Percentiles rank a stretch among this genome's conserved stretches.
These are phyloP conservation scores for Jatropha curcas DNA, from an alignment of 345 rosid species.

Conservation along the genomic window DNA sequence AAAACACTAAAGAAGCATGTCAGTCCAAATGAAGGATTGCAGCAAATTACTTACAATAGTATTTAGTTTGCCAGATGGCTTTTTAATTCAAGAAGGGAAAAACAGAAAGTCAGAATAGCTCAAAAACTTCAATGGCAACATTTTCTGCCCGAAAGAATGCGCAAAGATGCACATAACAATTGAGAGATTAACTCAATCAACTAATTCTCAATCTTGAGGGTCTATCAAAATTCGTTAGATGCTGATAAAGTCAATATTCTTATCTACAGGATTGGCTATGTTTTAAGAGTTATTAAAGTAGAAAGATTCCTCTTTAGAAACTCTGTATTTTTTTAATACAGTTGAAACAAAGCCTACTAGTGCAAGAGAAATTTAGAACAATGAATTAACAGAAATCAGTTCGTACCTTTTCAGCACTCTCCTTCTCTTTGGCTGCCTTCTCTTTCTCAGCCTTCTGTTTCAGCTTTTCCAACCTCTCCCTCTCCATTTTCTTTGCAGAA, in stretches of 20 bases:
- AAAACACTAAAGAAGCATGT: neutral
- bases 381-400: neutral
- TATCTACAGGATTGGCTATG: no score
- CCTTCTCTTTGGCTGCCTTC: conserved; percentile 53
- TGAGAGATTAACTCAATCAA: neutral
- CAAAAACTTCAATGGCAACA: neutral
- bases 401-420: conserved; percentile 53
- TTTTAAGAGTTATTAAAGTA: no score
- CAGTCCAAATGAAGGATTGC: neutral
- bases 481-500: conserved; percentile 76
- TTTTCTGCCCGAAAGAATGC: neutral
- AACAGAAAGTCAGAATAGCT: neutral
- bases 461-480: conserved; percentile 65
- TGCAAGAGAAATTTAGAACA: no score
- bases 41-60: no score
- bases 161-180: no score
- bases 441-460: conserved; percentile 60
- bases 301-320: neutral
- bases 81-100: neutral
- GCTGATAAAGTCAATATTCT: no score
- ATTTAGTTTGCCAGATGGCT: neutral
- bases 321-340: neutral
- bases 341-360: neutral
- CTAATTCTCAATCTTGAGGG: neutral
- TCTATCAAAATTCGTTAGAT: no score